phyloP scores from a whole-genome alignment of 495 filamentous ascomycete genomes.

The Daldinia concentrica region DNA sequence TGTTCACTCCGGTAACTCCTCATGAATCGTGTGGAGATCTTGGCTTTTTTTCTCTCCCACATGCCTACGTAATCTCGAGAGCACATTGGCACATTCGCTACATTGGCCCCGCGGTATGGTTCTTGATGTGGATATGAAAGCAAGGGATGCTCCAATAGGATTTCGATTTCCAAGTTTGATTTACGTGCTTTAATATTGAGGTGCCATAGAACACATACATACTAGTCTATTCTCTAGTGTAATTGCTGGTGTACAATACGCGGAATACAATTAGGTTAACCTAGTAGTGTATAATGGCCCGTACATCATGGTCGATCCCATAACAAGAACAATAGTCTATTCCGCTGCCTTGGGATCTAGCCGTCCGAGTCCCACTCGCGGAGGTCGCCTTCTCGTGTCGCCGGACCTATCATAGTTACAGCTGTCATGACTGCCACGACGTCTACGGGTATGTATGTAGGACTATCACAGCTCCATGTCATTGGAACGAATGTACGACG shows the following conservation, averaged over 20 bases:
- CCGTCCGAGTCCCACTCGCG: slow-evolving; percentile 24
- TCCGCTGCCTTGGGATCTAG: neutral
- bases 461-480: slow-evolving; percentile 12
- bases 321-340: neutral
- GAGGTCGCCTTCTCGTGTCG: slow-evolving; percentile 34
- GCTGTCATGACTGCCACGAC: neutral
- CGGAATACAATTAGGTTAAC: neutral
- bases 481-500: slow-evolving; percentile 27
- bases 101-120: slow-evolving; percentile 21
- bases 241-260: neutral
- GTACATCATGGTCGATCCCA: neutral
- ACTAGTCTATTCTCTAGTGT: neutral
- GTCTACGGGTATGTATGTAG: slow-evolving; percentile 4
- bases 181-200: slow-evolving; percentile 12
- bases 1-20: slow-evolving; percentile 2
- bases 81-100: neutral
- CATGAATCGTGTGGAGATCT: slow-evolving; percentile 14
- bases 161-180: slow-evolving; percentile 36
- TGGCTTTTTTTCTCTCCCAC: neutral
- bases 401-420: slow-evolving; percentile 18
- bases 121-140: slow-evolving; percentile 21
- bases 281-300: neutral
- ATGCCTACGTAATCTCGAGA: slow-evolving; percentile 25
- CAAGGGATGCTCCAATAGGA: slow-evolving; percentile 37
- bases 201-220: slow-evolving; percentile 6